A percentile compares a stretch with the other conserved stretches of the same genome.
Conservation (phyloP, 371 early-diverging fungal species). For the Rhizomucor pusillus region DNA sequence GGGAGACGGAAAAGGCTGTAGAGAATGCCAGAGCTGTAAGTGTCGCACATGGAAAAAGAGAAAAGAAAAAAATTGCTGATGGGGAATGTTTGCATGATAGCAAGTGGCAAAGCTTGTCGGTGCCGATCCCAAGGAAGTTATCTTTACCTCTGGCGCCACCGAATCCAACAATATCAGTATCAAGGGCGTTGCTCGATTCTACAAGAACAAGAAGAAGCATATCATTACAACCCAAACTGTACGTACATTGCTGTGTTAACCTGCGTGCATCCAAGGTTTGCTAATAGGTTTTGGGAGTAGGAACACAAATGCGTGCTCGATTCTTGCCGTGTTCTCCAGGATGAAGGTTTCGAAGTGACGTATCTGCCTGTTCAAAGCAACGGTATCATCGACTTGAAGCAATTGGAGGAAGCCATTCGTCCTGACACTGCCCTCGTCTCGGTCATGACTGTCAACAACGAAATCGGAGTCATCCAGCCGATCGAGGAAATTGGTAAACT, state of each 20-base stretch:
- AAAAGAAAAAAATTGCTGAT: no score
- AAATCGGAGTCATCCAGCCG: slow-evolving; percentile 99
- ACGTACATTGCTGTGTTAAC: slow-evolving; percentile 13
- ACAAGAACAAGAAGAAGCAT: slow-evolving; percentile 94
- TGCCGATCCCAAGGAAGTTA: slow-evolving; percentile 97
- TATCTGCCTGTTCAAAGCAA: slow-evolving; percentile 92
- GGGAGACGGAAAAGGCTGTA: slow-evolving; percentile 97
- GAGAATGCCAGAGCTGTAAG: slow-evolving; percentile 86
- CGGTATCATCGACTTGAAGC: slow-evolving; percentile 82
- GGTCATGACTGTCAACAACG: slow-evolving; percentile 99
- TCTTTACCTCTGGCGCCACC: slow-evolving; percentile 99
- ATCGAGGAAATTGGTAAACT: slow-evolving; percentile 92
- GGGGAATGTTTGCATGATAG: slow-evolving; percentile 34
- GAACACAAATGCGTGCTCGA: slow-evolving; percentile 99
- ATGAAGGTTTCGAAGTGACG: slow-evolving; percentile 98
- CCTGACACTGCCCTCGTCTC: slow-evolving; percentile 95
- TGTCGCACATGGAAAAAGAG: slow-evolving; percentile 2
- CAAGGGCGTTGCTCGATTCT: slow-evolving; percentile 97
- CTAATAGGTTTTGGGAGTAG: no score
- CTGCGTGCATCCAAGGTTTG: no score
- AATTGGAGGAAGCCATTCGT: slow-evolving; percentile 84
- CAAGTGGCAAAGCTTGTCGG: slow-evolving; percentile 92
- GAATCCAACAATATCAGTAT: slow-evolving; percentile 97
- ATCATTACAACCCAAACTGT: slow-evolving; percentile 98
- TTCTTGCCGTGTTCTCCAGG: slow-evolving; percentile 96